Evolutionary conservation across 345 rosid species (phyloP).

Genomic region (Hibiscus trionum): DNA sequence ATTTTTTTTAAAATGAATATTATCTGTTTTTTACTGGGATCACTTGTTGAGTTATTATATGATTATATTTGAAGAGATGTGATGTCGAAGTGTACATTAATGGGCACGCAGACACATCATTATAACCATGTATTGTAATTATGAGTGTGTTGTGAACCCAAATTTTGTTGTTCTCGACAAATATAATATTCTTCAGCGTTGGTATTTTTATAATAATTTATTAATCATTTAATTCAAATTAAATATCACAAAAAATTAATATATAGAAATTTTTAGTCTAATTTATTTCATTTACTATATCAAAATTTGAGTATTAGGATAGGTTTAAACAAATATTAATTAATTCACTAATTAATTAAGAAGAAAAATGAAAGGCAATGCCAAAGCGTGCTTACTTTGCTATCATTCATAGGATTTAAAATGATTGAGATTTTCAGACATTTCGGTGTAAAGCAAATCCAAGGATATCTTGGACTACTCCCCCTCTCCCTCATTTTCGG

Average conservation of each 20-base stretch:
- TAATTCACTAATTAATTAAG: background rate
- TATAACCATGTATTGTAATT: background rate
- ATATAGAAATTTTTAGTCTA: no score
- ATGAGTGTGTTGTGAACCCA: background rate
- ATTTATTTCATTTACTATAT: background rate
- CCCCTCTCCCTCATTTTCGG: conserved; percentile 13
- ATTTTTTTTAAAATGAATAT: no score
- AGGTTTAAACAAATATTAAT: background rate
- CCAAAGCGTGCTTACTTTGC: conserved; percentile 39
- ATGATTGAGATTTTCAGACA: conserved; percentile 7
- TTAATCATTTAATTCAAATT: background rate
- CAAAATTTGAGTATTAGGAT: no score
- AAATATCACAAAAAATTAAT: no score
- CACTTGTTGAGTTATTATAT: no score
- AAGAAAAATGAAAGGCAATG: background rate
- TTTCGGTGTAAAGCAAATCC: conserved; percentile 44
- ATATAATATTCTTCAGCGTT: background rate
- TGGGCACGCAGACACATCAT: background rate
- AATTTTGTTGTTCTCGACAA: background rate
- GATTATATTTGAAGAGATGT: background rate
- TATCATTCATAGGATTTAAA: conserved; percentile 23
- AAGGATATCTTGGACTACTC: background rate
- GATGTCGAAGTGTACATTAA: background rate
- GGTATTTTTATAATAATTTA: background rate
- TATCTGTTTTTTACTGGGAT: no score